Evolutionary conservation across 202 grass and related monocot species (phyloP), one percentile per base, ranked within the genome.

Genomic region (Eragrostis tef): DNA sequence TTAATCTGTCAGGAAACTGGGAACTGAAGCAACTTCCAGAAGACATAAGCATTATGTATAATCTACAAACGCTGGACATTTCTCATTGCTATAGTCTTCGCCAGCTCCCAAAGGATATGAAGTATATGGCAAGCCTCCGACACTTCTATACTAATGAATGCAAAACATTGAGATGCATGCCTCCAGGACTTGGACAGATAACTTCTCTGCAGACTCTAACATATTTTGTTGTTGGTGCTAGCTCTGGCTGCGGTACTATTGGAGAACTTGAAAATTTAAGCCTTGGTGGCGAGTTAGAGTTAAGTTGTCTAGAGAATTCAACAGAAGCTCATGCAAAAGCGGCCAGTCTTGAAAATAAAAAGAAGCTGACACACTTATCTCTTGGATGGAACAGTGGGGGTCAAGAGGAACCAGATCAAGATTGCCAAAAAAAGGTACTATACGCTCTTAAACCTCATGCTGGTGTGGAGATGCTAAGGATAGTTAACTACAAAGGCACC

Each of bases 61-160:
- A 86, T 45, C 79, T 92, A 10, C 70, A 74, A 25, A 81, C 66
- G 0, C 17, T 89, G 39, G 53, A 71, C 4, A 58, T 89, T 27
- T 25, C 16, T 15, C 0, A 0, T 4, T 89, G 80, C 26, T 0
- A 0, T 0, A 0, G 0, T 0, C 83, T 89, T 62, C 0, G 0
- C 4, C 3, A 11, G 2, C 70, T 89, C n/a, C 79, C 83, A 0
- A 14, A 76, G 0, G 64, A 73, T 71, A 78, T 92, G 75, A 77
- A 49, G 49, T 81, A 67, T 29, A 87, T 89, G 90, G 39, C 6
- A 57, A 84, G n/a, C 49, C 87, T 92, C 15, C 70, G 66, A 0
- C 86, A 92, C n/a, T 21, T 92, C 5, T 73, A 79, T 11, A 73
- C 74, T 4, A 1, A 39, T 41, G 57, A 67, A 2, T 81, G 56